Base-by-base conservation (phyloP, 306 rosid species). In the Prunus fruticosa region DNA sequence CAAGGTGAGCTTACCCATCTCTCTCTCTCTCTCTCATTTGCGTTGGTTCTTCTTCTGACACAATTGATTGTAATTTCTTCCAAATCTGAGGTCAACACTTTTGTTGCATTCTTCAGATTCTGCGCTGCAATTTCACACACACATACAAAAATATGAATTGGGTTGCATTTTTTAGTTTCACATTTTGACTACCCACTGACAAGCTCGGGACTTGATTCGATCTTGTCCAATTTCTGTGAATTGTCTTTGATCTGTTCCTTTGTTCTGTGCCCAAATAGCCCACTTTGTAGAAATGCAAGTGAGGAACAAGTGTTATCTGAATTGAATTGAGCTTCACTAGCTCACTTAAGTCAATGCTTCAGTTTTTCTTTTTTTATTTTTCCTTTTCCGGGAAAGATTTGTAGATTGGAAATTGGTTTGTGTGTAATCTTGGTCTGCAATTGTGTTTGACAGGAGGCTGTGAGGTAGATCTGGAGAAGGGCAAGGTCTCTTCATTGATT, bases 401-500 rank as follows among this genome's bases (percentile, higher is more conserved):
- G 30, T 23, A 13, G 8, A 23, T 5, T 72, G 19, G 25, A 18
- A 58, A 68, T 74, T 68, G 65, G 71, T 58, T 38, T 22, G 20
- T 58, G 18, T 80, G 34, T 46, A 15, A 60, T 80, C 57, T 78
- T 78, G 87, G 85, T 89, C 81, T 81, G 64, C 65, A 62, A 67
- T 79, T 54, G 64, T 4, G 22, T 70, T 58, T 74, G 75, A 76
- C 91, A 87, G 97, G 90, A 80, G 87, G 76, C 76, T 82, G 77
- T 78, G 78, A 73, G 80, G 18, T 83, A 85, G 98, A 96, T 96
- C 97, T 82, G 93, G 79, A 84, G 81, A 86, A 78, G 79, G 73
- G 82, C 76, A 72, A 72, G 79, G 47, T 75, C 71, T n/a, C 81
- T 77, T 56, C 61, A 58, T 79, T 54, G 78, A 73, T 81, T 78